These are phyloP conservation scores for Didymella segeticola DNA, from an alignment of 2,329 filamentous ascomycete species.

Conservation along the genomic window DNA sequence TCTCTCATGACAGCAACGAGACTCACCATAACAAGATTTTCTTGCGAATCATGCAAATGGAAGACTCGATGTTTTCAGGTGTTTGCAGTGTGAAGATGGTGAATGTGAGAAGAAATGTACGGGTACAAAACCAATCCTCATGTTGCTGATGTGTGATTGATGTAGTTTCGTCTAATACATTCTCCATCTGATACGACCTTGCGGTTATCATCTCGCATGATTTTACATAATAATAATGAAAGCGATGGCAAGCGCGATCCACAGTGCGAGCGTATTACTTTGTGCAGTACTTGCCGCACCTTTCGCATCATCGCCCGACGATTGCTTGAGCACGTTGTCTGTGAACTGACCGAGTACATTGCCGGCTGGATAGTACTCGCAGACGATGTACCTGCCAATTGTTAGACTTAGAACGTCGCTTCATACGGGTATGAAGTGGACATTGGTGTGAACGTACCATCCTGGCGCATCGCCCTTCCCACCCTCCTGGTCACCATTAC, in stretches of 20 bases:
- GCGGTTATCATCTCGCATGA: background rate
- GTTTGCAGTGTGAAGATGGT: too few species aligned
- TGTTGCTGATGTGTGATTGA: too few species aligned
- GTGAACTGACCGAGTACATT: slow-evolving; percentile 46
- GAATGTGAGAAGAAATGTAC: too few species aligned
- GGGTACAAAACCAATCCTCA: too few species aligned
- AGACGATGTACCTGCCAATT: slow-evolving; percentile 31
- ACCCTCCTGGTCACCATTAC: slow-evolving; percentile 14
- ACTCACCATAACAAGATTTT: too few species aligned
- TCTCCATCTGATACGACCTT: too few species aligned
- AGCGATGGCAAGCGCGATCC: background rate
- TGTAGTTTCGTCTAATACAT: too few species aligned
- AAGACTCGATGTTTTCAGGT: too few species aligned
- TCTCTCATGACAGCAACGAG: too few species aligned
- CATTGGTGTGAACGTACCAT: slow-evolving; percentile 18
- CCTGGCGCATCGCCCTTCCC: slow-evolving; percentile 28
- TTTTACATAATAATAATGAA: background rate
- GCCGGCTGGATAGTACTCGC: slow-evolving; percentile 49
- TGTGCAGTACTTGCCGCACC: background rate
- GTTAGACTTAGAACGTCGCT: background rate
- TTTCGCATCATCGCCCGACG: slow-evolving; percentile 6
- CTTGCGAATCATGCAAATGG: too few species aligned
- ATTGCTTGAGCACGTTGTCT: slow-evolving; percentile 38
- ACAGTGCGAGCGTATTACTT: background rate
- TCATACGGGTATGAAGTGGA: too few species aligned